A percentile compares a stretch with the other conserved stretches of the same genome.
phyloP scores from a whole-genome alignment of 2,329 filamentous ascomycete genomes.

The Cladophialophora immunda region DNA sequence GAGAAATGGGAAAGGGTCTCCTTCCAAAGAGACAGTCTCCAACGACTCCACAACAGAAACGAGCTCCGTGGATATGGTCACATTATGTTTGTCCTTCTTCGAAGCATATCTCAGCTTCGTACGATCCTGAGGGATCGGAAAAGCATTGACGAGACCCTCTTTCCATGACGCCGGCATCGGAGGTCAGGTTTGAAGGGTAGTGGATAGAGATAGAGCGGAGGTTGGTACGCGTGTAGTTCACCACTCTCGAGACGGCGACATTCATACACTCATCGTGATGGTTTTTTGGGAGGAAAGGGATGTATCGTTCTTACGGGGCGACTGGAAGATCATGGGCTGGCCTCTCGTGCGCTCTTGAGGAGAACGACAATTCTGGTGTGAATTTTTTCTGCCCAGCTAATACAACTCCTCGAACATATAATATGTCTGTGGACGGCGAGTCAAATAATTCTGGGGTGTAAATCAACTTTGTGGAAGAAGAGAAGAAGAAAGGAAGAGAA shows the following conservation, averaged over 20 bases:
- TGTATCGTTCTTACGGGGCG: conserved; percentile 61
- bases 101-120: conserved; percentile 37
- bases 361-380: conserved; percentile 49
- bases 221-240: conserved; percentile 19
- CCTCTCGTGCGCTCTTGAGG: conserved; percentile 61
- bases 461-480: conserved; percentile 62
- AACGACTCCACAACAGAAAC: conserved; percentile 23
- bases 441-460: conserved; percentile 67
- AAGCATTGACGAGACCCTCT: conserved; percentile 41
- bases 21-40: conserved; percentile 14
- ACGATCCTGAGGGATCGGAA: conserved; percentile 40
- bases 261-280: conserved; percentile 37
- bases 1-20: conserved; percentile 59
- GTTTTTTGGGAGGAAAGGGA: conserved; percentile 16
- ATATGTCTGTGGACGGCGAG: conserved; percentile 55
- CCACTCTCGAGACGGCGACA: conserved; percentile 18
- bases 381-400: conserved; percentile 59
- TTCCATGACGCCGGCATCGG: conserved; percentile 40
- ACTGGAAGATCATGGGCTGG: conserved; percentile 52
- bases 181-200: background rate
- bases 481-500: conserved; percentile 44
- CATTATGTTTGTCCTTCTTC: conserved; percentile 39
- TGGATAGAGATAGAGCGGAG: background rate
- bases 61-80: conserved; percentile 12
- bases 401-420: conserved; percentile 67